These are phyloP conservation scores for Lobosporangium transversale DNA, from an alignment of 192 early-diverging fungal species.

Conservation along the genomic window DNA sequence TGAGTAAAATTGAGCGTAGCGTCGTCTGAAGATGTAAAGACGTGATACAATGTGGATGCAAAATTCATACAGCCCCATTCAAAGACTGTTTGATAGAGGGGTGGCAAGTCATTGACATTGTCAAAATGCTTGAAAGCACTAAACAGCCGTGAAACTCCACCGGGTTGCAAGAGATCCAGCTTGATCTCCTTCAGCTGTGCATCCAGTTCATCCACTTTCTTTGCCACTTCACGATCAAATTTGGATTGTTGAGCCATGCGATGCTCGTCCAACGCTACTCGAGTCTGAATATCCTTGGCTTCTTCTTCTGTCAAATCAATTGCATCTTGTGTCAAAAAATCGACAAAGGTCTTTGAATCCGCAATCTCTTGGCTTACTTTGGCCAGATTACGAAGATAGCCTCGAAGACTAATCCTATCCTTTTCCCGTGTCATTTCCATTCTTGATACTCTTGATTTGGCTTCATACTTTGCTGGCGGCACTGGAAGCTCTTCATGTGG, in stretches of 20 bases:
- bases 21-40: conserved; percentile 63
- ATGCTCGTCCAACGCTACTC: conserved; percentile 51
- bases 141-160: conserved; percentile 37
- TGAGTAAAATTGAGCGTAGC: conserved; percentile 59
- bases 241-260: conserved; percentile 52
- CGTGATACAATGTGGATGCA: conserved; percentile 64
- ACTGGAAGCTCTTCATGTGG: conserved; percentile 59
- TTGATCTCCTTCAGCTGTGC: conserved; percentile 60
- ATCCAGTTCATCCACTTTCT: conserved; percentile 59
- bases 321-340: conserved; percentile 55
- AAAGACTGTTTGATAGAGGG: conserved; percentile 54
- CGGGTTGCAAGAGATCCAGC: conserved; percentile 53
- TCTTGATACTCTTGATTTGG: conserved; percentile 19
- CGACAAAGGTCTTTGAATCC: conserved; percentile 29
- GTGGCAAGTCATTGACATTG: conserved; percentile 54
- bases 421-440: conserved; percentile 55
- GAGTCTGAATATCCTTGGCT: conserved; percentile 43
- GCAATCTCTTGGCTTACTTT: conserved; percentile 30
- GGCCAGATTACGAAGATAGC: conserved; percentile 53
- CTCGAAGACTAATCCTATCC: conserved; percentile 60
- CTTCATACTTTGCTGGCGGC: conserved; percentile 54
- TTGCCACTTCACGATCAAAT: conserved; percentile 59
- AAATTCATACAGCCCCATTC: conserved; percentile 70
- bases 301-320: conserved; percentile 52
- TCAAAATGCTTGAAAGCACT: conserved; percentile 32